phyloP scores from a whole-genome alignment of 139 green algal species.

The Mychonastes homosphaera region DNA sequence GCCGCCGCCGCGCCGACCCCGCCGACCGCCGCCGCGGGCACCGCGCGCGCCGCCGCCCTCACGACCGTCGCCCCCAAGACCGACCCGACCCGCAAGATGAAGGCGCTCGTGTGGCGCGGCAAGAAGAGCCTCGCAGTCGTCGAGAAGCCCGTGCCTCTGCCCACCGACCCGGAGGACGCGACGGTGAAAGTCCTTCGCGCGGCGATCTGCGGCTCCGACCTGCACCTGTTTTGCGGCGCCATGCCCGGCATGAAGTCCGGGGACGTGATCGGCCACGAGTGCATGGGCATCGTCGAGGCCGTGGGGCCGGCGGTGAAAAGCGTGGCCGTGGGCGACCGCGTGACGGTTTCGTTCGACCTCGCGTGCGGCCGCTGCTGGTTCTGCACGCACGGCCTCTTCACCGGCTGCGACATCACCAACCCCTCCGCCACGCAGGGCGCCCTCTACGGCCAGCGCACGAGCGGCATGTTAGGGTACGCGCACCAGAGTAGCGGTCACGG shows the following conservation, averaged over 20 bases:
- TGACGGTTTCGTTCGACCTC: constrained; percentile 62
- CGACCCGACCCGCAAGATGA: constrained; percentile 16
- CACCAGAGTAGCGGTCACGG: constrained; percentile 51
- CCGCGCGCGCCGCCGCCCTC: background rate
- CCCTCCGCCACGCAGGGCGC: background rate
- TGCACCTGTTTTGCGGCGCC: constrained; percentile 54
- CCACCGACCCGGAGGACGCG: constrained; percentile 31
- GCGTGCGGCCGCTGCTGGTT: constrained; percentile 51
- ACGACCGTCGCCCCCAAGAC: constrained; percentile 14
- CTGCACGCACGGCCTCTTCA: constrained; percentile 36
- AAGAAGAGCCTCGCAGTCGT: constrained; percentile 22
- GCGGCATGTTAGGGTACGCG: constrained; percentile 38
- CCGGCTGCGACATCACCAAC: constrained; percentile 45
- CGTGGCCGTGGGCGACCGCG: constrained; percentile 46
- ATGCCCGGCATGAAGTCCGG: constrained; percentile 54
- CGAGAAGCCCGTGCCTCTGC: constrained; percentile 17
- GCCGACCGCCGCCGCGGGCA: background rate
- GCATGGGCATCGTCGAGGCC: constrained; percentile 54
- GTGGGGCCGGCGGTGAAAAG: constrained; percentile 30
- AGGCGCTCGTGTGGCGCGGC: constrained; percentile 23
- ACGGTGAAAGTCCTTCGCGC: constrained; percentile 5
- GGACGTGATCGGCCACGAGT: constrained; percentile 64
- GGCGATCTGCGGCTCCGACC: constrained; percentile 61
- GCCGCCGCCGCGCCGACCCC: background rate
- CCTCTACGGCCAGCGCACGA: background rate